Evolutionary conservation across 2,329 filamentous ascomycete genomes (phyloP).

Genomic region (Colletotrichum cuscutae): DNA sequence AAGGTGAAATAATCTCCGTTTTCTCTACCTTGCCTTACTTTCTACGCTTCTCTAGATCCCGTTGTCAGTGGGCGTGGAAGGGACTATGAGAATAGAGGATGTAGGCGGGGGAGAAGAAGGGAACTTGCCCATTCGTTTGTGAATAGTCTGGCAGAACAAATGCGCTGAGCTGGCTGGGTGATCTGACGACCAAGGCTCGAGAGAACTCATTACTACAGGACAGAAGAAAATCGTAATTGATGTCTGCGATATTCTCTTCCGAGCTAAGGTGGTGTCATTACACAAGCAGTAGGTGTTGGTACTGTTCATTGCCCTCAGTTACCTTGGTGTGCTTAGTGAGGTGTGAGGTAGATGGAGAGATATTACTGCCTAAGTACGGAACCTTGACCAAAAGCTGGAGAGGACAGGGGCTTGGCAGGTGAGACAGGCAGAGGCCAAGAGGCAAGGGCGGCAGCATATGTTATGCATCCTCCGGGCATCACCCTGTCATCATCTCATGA

Average conservation of each 20-base stretch:
- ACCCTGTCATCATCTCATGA: neutral
- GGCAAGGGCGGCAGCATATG: slow-evolving; percentile 4
- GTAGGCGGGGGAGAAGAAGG: neutral
- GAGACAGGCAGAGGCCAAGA: neutral
- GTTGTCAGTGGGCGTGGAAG: neutral
- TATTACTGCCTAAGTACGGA: neutral
- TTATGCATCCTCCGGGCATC: slow-evolving; percentile 8
- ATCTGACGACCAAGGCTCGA: too few relatives aligned
- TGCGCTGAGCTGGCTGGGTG: too few relatives aligned
- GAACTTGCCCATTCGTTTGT: neutral
- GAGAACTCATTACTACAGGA: too few relatives aligned
- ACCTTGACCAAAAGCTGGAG: neutral
- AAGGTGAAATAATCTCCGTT: neutral
- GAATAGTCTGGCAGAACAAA: too few relatives aligned
- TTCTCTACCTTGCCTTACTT: neutral
- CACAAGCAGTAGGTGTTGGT: neutral
- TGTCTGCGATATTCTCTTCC: neutral
- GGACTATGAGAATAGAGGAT: neutral
- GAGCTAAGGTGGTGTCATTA: neutral
- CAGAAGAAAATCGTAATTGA: too few relatives aligned
- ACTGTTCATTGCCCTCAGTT: neutral
- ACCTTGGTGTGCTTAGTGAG: neutral
- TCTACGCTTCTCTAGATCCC: neutral
- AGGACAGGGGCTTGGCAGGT: neutral
- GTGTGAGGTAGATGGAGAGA: neutral